Evolutionary conservation across 768 basidiomycete species (phyloP).

Genomic region (Floccularia luteovirens): DNA sequence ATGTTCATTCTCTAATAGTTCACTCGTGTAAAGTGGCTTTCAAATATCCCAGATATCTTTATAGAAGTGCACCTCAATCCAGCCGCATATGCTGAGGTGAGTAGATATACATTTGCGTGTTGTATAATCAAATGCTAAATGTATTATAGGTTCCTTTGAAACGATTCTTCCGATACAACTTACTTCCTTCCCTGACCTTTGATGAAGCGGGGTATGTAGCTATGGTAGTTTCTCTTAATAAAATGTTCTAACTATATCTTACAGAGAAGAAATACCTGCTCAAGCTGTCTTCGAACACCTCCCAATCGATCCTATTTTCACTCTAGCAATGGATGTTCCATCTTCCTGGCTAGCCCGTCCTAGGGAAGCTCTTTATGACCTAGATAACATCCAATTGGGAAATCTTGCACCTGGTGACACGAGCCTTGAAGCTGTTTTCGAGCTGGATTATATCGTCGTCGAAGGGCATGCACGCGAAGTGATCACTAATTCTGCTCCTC

Average conservation of each 20-base stretch:
- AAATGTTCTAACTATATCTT: slow-evolving; percentile 1
- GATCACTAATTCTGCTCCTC: slow-evolving; percentile 58
- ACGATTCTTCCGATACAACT: slow-evolving; percentile 82
- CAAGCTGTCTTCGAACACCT: slow-evolving; percentile 61
- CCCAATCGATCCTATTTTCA: slow-evolving; percentile 85
- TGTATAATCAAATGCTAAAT: slow-evolving; percentile 1
- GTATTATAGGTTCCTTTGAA: slow-evolving; percentile 72
- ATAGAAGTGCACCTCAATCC: slow-evolving; percentile 83
- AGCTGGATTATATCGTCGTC: slow-evolving; percentile 85
- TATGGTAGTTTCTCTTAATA: background rate
- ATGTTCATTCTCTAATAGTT: background rate
- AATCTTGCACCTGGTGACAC: slow-evolving; percentile 52
- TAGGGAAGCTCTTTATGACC: slow-evolving; percentile 79
- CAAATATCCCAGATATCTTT: slow-evolving; percentile 53
- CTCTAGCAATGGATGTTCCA: slow-evolving; percentile 88
- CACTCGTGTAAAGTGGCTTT: slow-evolving; percentile 42
- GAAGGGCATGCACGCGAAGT: slow-evolving; percentile 91
- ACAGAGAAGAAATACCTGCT: slow-evolving; percentile 51
- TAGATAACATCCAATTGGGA: slow-evolving; percentile 90
- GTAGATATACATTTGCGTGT: slow-evolving; percentile 7
- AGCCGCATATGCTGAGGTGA: slow-evolving; percentile 55
- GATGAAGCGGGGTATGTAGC: slow-evolving; percentile 59
- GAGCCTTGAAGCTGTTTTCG: slow-evolving; percentile 74
- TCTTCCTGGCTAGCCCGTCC: slow-evolving; percentile 92
- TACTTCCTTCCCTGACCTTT: slow-evolving; percentile 51